Conservation (phyloP, 2,329 filamentous ascomycete species). For the Pseudogymnoascus sp. region DNA sequence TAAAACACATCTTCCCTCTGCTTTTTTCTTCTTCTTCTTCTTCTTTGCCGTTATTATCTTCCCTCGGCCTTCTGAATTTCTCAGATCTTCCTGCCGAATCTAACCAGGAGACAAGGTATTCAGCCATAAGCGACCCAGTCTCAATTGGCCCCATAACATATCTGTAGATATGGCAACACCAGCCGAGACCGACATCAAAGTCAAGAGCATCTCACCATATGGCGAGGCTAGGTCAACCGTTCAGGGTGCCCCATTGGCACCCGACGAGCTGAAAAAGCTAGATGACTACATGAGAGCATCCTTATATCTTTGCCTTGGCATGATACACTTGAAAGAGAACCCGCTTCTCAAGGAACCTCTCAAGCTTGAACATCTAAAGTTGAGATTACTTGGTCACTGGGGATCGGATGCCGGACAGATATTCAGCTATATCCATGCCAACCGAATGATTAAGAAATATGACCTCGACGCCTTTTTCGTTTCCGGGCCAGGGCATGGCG, state of each 20-base stretch:
- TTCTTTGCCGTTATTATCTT: neutral
- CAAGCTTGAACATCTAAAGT: conserved; percentile 62
- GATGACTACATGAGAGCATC: conserved; percentile 68
- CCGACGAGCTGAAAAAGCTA: conserved; percentile 59
- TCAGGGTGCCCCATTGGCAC: conserved; percentile 50
- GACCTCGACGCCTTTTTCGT: conserved; percentile 64
- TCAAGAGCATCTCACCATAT: conserved; percentile 53
- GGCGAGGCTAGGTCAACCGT: conserved; percentile 58
- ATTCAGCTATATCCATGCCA: conserved; percentile 77
- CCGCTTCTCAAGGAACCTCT: conserved; percentile 63
- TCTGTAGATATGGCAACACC: conserved; percentile 4
- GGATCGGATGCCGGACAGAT: conserved; percentile 73
- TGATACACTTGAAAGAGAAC: conserved; percentile 72
- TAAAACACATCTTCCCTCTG: neutral
- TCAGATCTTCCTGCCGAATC: neutral
- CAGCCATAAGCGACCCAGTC: neutral
- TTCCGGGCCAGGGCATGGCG: conserved; percentile 70
- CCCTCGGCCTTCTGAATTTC: neutral
- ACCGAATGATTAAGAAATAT: conserved; percentile 73
- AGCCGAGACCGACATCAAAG: conserved; percentile 27
- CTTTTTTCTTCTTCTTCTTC: neutral
- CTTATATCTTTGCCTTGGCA: conserved; percentile 66
- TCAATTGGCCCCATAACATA: neutral
- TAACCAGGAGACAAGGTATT: too few species aligned
- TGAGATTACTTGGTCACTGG: conserved; percentile 67